Percentiles rank a stretch among this genome's conserved stretches.
These are phyloP conservation scores for Polygonum aviculare DNA, from an alignment of 148 eudicot genomes.

Conservation along the genomic window DNA sequence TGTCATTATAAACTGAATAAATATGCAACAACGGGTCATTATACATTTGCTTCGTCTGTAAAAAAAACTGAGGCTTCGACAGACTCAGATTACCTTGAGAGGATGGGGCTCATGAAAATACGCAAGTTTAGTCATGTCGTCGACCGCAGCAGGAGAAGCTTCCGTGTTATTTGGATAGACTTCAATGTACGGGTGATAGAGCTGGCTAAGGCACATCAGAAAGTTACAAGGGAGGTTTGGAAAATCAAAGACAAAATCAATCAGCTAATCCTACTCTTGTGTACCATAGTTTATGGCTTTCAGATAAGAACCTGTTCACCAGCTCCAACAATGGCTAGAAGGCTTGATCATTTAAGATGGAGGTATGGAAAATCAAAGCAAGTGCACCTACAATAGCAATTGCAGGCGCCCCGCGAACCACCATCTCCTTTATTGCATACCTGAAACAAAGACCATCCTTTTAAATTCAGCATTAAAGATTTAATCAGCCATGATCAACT, in stretches of 20 bases:
- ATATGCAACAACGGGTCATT: too few species aligned
- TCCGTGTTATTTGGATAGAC: too few species aligned
- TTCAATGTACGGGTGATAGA: conserved; percentile 42
- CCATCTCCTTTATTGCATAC: conserved; percentile 87
- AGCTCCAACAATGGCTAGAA: conserved; percentile 96
- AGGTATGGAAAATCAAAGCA: conserved; percentile 22
- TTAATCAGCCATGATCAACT: background rate
- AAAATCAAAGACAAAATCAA: background rate
- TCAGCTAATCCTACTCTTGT: background rate
- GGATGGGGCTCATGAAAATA: too few species aligned
- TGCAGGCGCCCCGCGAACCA: conserved; percentile 99
- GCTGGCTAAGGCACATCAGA: conserved; percentile 52
- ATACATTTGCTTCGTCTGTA: too few species aligned
- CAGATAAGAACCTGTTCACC: conserved; percentile 70
- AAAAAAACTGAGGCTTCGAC: too few species aligned
- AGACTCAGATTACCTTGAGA: too few species aligned
- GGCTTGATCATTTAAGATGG: conserved; percentile 28
- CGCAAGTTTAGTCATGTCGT: too few species aligned
- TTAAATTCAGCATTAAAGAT: background rate
- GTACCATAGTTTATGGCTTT: background rate
- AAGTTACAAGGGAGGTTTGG: background rate
- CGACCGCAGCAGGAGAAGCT: too few species aligned
- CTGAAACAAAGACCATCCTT: conserved; percentile 27
- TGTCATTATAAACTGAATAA: too few species aligned
- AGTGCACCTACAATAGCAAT: conserved; percentile 96